phyloP scores from a whole-genome alignment of 768 basidiomycete species.

The Kwoniella heveanensis region DNA sequence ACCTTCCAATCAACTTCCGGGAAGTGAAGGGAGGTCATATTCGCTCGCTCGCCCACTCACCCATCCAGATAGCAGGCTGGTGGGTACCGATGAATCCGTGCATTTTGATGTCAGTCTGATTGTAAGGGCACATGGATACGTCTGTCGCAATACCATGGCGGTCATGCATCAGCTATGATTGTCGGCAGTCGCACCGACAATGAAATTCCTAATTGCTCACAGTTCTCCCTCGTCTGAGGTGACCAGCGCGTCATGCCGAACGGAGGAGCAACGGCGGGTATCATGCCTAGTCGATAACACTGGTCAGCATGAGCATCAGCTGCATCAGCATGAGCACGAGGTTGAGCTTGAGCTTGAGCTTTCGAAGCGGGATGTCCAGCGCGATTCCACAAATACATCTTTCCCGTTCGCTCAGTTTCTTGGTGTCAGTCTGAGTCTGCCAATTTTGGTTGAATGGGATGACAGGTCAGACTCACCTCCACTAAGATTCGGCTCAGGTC shows the following conservation, averaged over 20 bases:
- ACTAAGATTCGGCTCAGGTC: constrained; percentile 40
- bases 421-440: not conserved
- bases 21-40: no score
- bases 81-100: constrained; percentile 79
- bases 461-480: constrained; percentile 26
- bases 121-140: constrained; percentile 46
- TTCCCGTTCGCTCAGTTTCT: no score
- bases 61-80: constrained; percentile 90
- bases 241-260: constrained; percentile 88
- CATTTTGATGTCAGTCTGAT: constrained; percentile 61
- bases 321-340: no score
- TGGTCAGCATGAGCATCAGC: no score
- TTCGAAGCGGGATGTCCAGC: no score
- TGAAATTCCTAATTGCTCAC: constrained; percentile 60
- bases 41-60: constrained; percentile 25
- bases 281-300: constrained; percentile 60
- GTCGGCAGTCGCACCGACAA: no score
- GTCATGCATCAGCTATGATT: no score
- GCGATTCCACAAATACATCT: no score
- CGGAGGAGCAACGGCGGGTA: constrained; percentile 70
- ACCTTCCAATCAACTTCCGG: no score
- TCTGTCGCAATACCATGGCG: no score
- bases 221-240: constrained; percentile 75
- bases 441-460: not conserved
- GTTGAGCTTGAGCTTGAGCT: no score